Evolutionary conservation across 2,329 filamentous ascomycete species (phyloP).

Genomic region (Mycosphaerelloides madeirae): DNA sequence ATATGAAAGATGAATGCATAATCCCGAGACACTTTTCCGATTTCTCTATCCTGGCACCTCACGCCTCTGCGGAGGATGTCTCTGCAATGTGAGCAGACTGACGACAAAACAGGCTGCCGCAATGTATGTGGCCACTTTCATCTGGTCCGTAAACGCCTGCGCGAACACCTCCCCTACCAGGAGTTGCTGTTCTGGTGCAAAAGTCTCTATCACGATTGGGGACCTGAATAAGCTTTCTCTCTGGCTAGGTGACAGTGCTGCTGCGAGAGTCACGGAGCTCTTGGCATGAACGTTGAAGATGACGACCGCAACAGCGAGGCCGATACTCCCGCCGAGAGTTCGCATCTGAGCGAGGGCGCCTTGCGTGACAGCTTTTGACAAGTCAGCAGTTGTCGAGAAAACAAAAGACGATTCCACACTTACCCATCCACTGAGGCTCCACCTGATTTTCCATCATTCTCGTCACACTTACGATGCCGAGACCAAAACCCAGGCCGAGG

Average conservation of each 20-base stretch:
- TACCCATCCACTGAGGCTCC: constrained; percentile 6
- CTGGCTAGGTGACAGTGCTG: constrained; percentile 6
- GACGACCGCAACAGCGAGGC: constrained; percentile 14
- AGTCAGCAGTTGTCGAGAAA: not conserved
- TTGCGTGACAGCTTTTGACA: constrained; percentile 15
- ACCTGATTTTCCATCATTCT: constrained; percentile 9
- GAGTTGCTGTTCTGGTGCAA: constrained; percentile 5
- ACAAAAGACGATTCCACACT: not conserved
- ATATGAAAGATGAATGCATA: not conserved
- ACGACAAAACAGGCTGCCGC: constrained; percentile 15
- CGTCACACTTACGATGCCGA: constrained; percentile 9
- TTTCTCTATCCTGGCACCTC: not conserved
- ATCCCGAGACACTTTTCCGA: no score
- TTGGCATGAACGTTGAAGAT: constrained; percentile 13
- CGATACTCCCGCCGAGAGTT: constrained; percentile 17
- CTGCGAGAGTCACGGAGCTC: constrained; percentile 5
- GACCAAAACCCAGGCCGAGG: constrained; percentile 16
- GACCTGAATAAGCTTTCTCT: constrained; percentile 6
- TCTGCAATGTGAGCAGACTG: constrained; percentile 12
- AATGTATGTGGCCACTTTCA: constrained; percentile 19
- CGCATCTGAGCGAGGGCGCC: constrained; percentile 16
- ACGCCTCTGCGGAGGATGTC: not conserved
- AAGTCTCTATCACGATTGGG: constrained; percentile 10
- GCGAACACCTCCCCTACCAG: constrained; percentile 11
- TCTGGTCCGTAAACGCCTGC: constrained; percentile 19